phyloP scores from a whole-genome alignment of 768 basidiomycete species.

The Lyophyllum semitale region DNA sequence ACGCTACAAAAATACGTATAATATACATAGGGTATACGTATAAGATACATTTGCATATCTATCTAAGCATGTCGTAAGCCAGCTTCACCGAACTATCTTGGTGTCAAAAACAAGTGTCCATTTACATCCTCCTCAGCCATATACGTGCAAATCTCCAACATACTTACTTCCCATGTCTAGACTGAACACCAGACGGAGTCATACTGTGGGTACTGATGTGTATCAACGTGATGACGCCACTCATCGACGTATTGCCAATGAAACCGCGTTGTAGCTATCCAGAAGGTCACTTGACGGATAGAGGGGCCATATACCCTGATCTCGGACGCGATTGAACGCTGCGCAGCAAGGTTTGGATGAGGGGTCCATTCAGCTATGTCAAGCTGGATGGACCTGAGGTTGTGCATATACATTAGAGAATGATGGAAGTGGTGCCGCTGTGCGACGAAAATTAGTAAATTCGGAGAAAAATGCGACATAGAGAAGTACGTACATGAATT shows the following conservation, averaged over 20 bases:
- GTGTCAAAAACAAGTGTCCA: background rate
- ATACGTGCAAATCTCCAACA: background rate
- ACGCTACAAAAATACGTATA: background rate
- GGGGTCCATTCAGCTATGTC: slow-evolving; percentile 33
- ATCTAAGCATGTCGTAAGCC: background rate
- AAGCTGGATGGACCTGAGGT: slow-evolving; percentile 32
- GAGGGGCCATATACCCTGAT: slow-evolving; percentile 31
- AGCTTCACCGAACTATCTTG: background rate
- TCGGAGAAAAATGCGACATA: background rate
- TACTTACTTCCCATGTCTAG: background rate
- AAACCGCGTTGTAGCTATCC: slow-evolving; percentile 25
- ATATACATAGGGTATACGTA: background rate
- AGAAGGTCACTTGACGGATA: slow-evolving; percentile 29
- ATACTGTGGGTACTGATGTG: slow-evolving; percentile 8
- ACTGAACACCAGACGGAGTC: slow-evolving; percentile 13
- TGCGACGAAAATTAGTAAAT: background rate
- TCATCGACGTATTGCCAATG: slow-evolving; percentile 23
- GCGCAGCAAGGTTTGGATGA: slow-evolving; percentile 21
- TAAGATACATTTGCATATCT: background rate
- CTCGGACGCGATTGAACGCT: slow-evolving; percentile 34
- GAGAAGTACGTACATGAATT: slow-evolving; percentile 21
- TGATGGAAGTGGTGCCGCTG: slow-evolving; percentile 31
- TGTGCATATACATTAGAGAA: slow-evolving; percentile 26
- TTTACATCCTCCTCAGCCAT: background rate
- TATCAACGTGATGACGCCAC: slow-evolving; percentile 13